A percentile compares a stretch with the other conserved stretches of the same genome.
Evolutionary conservation across 108 stramenopile species (phyloP).

Genomic region (Bacterosira constricta): DNA sequence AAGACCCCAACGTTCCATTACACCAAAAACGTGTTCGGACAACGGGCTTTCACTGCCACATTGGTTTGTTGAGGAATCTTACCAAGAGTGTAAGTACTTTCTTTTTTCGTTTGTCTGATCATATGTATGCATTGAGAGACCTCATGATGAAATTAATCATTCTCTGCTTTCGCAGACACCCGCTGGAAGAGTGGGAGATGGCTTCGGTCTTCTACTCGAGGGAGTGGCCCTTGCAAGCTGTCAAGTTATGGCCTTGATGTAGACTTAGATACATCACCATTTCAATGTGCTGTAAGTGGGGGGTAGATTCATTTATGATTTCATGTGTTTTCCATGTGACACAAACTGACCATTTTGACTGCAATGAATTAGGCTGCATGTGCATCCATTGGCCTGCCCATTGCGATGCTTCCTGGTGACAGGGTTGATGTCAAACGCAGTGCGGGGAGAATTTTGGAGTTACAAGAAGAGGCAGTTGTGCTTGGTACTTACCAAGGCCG

Average conservation of each 20-base stretch:
- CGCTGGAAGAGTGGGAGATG: constrained; percentile 62
- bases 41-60: constrained; percentile 40
- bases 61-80: constrained; percentile 79
- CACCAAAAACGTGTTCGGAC: neutral
- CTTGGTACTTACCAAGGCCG: constrained; percentile 83
- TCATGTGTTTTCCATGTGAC: no score
- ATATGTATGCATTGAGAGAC: no score
- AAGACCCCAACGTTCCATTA: neutral
- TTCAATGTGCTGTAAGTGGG: constrained; percentile 83
- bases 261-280: constrained; percentile 78
- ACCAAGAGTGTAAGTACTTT: constrained; percentile 50
- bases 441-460: constrained; percentile 83
- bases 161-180: constrained; percentile 13
- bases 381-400: constrained; percentile 72
- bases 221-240: constrained; percentile 65
- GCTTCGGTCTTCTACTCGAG: constrained; percentile 57
- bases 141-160: neutral
- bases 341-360: no score
- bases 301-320: no score
- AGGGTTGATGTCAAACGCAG: constrained; percentile 77
- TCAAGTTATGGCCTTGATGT: constrained; percentile 66
- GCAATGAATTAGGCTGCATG: no score
- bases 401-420: constrained; percentile 86
- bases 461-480: constrained; percentile 89
- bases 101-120: neutral